Percentiles rank a stretch among this genome's conserved stretches.
Conservation (phyloP, 169 alveolate species). For the Cystoisospora suis region DNA sequence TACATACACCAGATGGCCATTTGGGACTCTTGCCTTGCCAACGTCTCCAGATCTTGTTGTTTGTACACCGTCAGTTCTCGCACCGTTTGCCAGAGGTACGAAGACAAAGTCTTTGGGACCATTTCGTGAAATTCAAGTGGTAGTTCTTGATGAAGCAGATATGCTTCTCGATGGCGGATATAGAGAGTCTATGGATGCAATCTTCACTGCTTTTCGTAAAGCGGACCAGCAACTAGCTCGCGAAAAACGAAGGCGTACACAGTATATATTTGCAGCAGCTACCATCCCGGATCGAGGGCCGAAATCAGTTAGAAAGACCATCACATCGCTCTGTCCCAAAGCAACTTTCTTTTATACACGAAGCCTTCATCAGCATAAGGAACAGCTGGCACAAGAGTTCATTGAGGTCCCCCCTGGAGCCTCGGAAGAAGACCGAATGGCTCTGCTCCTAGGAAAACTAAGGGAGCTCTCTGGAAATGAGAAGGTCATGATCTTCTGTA, state of each 20-base stretch:
- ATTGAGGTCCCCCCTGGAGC: slow-evolving; percentile 21
- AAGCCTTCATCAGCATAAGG: slow-evolving; percentile 34
- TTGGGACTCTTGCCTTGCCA: slow-evolving; percentile 10
- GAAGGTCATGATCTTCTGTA: slow-evolving; percentile 43
- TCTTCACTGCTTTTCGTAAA: slow-evolving; percentile 19
- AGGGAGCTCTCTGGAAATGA: slow-evolving; percentile 20
- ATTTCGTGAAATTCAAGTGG: slow-evolving; percentile 4
- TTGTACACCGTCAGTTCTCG: slow-evolving; percentile 27
- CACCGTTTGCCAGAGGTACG: slow-evolving; percentile 5
- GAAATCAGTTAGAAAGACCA: neutral
- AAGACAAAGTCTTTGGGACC: neutral
- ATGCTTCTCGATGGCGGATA: slow-evolving; percentile 61
- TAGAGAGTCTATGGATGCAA: neutral
- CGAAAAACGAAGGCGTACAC: neutral
- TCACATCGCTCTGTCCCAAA: neutral
- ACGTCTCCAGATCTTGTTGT: slow-evolving; percentile 34
- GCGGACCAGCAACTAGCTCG: slow-evolving; percentile 4
- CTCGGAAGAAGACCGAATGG: slow-evolving; percentile 8
- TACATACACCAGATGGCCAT: slow-evolving; percentile 38
- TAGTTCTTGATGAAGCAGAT: slow-evolving; percentile 51
- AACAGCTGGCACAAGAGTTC: slow-evolving; percentile 45
- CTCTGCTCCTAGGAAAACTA: neutral
- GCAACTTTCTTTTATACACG: slow-evolving; percentile 10
- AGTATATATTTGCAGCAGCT: slow-evolving; percentile 46
- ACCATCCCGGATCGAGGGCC: slow-evolving; percentile 38